Evolutionary conservation across 257 asterid species (phyloP).

Genomic region (Thymus quinquecostatus): DNA sequence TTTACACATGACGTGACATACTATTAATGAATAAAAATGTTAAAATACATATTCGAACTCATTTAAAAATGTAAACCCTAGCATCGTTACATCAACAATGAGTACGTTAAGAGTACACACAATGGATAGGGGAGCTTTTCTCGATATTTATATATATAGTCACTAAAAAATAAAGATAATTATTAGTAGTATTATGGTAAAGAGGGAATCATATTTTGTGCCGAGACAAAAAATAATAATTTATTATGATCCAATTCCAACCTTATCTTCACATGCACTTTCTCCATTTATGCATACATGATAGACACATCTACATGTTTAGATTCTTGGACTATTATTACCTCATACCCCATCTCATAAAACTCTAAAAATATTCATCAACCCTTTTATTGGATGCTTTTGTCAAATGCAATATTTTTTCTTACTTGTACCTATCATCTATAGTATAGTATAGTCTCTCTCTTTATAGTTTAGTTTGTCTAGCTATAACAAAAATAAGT

Average conservation of each 20-base stretch:
- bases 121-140: too few relatives aligned
- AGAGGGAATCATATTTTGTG: constrained; percentile 27
- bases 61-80: too few relatives aligned
- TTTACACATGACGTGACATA: too few relatives aligned
- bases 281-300: constrained; percentile 49
- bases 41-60: too few relatives aligned
- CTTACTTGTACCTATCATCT: not conserved
- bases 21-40: too few relatives aligned
- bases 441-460: not conserved
- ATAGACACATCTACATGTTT: constrained; percentile 40
- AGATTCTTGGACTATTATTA: constrained; percentile 46
- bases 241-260: constrained; percentile 28
- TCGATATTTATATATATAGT: not conserved
- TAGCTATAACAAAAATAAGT: too few relatives aligned
- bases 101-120: too few relatives aligned
- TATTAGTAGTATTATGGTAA: not conserved
- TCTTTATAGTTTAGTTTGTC: too few relatives aligned
- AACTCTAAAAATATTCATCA: constrained; percentile 19
- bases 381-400: constrained; percentile 32
- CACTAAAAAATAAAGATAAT: not conserved
- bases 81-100: too few relatives aligned
- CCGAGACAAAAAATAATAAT: constrained; percentile 44
- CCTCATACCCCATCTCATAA: constrained; percentile 30
- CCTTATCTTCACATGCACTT: constrained; percentile 52
- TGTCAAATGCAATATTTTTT: not conserved